Conservation (phyloP, 2,329 filamentous ascomycete genomes). For the Trichoderma lentiforme region DNA sequence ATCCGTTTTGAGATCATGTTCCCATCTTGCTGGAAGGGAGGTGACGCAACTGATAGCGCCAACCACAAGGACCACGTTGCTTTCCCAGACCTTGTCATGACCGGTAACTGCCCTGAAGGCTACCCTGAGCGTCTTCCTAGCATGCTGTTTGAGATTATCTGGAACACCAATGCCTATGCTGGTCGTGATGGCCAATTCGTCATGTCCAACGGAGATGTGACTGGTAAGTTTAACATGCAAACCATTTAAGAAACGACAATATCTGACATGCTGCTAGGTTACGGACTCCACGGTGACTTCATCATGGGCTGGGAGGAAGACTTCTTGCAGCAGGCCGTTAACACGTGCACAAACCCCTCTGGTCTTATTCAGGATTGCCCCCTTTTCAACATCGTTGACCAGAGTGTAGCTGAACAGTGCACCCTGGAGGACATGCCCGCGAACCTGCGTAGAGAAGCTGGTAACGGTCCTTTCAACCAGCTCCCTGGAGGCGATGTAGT, state of each 20-base stretch:
- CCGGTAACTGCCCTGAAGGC: slow-evolving; percentile 68
- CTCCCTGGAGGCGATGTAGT: slow-evolving; percentile 65
- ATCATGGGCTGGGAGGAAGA: slow-evolving; percentile 71
- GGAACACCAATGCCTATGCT: slow-evolving; percentile 65
- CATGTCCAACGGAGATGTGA: slow-evolving; percentile 73
- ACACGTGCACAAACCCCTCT: slow-evolving; percentile 68
- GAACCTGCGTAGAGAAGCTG: slow-evolving; percentile 56
- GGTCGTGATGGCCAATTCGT: slow-evolving; percentile 66
- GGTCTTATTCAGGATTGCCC: slow-evolving; percentile 72
- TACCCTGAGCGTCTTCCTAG: slow-evolving; percentile 67
- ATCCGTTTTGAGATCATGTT: slow-evolving; percentile 83
- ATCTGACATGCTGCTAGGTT: slow-evolving; percentile 46
- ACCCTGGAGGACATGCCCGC: slow-evolving; percentile 54
- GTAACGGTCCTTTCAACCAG: slow-evolving; percentile 49
- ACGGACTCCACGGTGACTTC: slow-evolving; percentile 77
- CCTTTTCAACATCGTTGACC: slow-evolving; percentile 66
- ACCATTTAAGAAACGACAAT: too few relatives aligned
- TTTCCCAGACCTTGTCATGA: slow-evolving; percentile 74
- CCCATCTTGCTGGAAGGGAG: slow-evolving; percentile 84
- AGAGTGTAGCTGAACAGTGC: slow-evolving; percentile 59
- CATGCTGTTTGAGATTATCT: slow-evolving; percentile 85
- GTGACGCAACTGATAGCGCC: slow-evolving; percentile 52
- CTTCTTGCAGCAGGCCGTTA: slow-evolving; percentile 68
- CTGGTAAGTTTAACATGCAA: slow-evolving; percentile 47
- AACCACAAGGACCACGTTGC: slow-evolving; percentile 67